phyloP scores from a whole-genome alignment of 2,329 filamentous ascomycete species.

The Hymenoscyphus scutula region DNA sequence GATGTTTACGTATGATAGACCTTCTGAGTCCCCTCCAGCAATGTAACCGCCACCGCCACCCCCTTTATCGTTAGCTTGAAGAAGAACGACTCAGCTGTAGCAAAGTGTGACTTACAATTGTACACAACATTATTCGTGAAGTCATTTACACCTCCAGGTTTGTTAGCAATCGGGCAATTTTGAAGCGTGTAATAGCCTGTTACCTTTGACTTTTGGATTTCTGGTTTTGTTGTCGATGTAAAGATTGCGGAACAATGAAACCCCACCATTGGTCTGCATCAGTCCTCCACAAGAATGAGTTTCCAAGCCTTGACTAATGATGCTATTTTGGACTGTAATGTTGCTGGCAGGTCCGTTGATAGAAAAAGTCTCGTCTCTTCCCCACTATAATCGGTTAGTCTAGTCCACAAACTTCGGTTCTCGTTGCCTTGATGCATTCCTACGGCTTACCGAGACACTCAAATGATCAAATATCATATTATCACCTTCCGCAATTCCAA shows the following conservation, averaged over 20 bases:
- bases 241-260: conserved; percentile 10
- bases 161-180: not conserved
- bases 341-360: not conserved
- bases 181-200: conserved; percentile 45
- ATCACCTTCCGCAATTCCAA: conserved; percentile 50
- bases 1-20: conserved; percentile 49
- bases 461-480: conserved; percentile 58
- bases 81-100: conserved; percentile 44
- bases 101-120: not conserved
- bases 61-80: conserved; percentile 1
- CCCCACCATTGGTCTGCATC: conserved; percentile 1
- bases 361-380: conserved; percentile 8
- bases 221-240: conserved; percentile 9
- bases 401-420: no score
- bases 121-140: not conserved
- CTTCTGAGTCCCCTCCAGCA: conserved; percentile 44
- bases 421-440: no score
- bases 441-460: conserved; percentile 39
- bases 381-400: conserved; percentile 33
- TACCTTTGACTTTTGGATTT: conserved; percentile 21
- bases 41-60: conserved; percentile 32
- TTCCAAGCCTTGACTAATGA: conserved; percentile 8
- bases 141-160: not conserved
- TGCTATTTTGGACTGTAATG: conserved; percentile 9
- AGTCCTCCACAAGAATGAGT: conserved; percentile 8